A percentile compares a stretch with the other conserved stretches of the same genome.
phyloP scores from a whole-genome alignment of 306 rosid species.

The Trichosanthes truncata region DNA sequence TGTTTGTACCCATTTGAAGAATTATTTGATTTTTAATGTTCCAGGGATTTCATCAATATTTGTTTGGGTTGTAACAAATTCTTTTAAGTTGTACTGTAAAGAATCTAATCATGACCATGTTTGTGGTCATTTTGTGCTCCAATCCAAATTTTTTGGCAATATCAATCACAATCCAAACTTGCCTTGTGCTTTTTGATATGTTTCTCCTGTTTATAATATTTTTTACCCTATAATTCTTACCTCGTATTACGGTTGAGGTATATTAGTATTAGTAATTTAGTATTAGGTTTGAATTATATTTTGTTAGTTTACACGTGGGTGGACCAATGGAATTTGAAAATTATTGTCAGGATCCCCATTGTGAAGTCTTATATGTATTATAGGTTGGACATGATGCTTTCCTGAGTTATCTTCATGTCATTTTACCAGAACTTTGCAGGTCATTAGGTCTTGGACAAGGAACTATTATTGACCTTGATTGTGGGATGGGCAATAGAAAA shows the following conservation, averaged over 20 bases:
- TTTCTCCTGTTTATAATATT: neutral
- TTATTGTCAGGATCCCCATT: neutral
- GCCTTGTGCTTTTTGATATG: neutral
- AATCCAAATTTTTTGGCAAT: neutral
- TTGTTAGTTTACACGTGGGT: neutral
- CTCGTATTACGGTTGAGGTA: neutral
- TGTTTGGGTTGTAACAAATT: neutral
- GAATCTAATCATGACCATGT: neutral
- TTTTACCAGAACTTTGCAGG: conserved; percentile 69
- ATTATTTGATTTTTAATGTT: neutral
- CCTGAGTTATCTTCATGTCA: conserved; percentile 17
- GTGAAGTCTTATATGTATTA: neutral
- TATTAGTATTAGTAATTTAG: neutral
- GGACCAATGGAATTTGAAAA: neutral
- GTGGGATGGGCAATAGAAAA: conserved; percentile 44
- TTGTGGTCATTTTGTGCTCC: neutral
- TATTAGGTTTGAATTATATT: neutral
- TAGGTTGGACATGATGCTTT: conserved; percentile 4
- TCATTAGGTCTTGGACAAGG: conserved; percentile 39
- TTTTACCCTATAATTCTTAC: neutral
- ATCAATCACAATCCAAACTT: neutral
- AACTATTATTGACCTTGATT: conserved; percentile 39
- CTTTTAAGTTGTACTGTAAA: neutral
- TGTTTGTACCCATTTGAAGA: neutral
- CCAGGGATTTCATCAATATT: neutral